Evolutionary conservation across 2,329 filamentous ascomycete genomes (phyloP).

Genomic region (Zasmidium citrigriseum): DNA sequence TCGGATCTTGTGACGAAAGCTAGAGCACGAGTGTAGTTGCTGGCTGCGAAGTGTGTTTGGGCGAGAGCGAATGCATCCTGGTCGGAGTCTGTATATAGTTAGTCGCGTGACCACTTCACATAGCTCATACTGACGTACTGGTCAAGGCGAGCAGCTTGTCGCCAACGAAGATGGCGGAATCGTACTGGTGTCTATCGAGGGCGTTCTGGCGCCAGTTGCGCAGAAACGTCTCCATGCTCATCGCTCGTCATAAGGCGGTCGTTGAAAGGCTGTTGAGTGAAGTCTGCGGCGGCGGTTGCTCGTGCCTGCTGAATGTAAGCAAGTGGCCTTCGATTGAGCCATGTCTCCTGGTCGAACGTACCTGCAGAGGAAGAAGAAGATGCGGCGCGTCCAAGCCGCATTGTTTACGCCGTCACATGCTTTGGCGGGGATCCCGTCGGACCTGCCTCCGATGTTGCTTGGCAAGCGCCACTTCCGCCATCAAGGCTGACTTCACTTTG

Average conservation of each 20-base stretch:
- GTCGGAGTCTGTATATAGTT: slow-evolving; percentile 68
- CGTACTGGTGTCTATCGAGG: slow-evolving; percentile 92
- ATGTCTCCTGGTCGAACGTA: slow-evolving; percentile 8
- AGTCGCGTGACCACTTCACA: neutral
- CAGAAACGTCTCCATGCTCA: slow-evolving; percentile 83
- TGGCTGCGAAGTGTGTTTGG: slow-evolving; percentile 95
- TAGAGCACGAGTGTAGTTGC: slow-evolving; percentile 90
- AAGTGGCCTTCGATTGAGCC: neutral
- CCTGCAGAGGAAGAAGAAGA: slow-evolving; percentile 11
- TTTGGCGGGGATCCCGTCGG: slow-evolving; percentile 4
- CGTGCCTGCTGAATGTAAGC: slow-evolving; percentile 14
- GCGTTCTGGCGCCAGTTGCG: slow-evolving; percentile 95
- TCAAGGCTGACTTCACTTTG: neutral
- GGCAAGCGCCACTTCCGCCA: neutral
- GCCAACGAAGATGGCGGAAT: slow-evolving; percentile 93
- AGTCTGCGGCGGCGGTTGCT: slow-evolving; percentile 1
- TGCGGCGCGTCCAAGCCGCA: neutral
- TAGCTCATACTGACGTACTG: slow-evolving; percentile 53
- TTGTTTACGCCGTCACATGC: slow-evolving; percentile 13
- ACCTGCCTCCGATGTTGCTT: neutral
- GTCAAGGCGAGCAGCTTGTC: slow-evolving; percentile 96
- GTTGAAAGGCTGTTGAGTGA: neutral
- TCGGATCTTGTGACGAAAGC: slow-evolving; percentile 82
- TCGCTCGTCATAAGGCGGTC: slow-evolving; percentile 10
- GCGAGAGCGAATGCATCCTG: slow-evolving; percentile 96